These are phyloP conservation scores for Fusarium oxysporum DNA, from an alignment of 2,329 filamentous ascomycete species.

Conservation along the genomic window DNA sequence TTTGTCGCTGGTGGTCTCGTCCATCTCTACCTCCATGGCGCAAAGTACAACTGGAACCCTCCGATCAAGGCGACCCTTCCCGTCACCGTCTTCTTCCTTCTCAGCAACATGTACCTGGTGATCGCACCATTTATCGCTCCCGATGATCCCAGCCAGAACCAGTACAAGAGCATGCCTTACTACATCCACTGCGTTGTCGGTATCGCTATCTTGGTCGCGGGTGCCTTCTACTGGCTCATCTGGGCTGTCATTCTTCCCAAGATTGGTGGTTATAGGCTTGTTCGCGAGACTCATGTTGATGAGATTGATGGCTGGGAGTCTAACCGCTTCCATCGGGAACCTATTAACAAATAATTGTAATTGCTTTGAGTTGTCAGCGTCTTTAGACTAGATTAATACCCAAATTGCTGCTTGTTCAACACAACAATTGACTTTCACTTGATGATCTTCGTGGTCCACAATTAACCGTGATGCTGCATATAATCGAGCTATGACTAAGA, in stretches of 20 bases:
- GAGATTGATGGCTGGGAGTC: constrained; percentile 73
- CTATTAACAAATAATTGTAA: constrained; percentile 39
- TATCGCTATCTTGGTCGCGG: constrained; percentile 63
- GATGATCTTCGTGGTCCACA: not conserved
- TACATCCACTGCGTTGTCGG: constrained; percentile 69
- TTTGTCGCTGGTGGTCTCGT: constrained; percentile 66
- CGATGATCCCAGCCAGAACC: constrained; percentile 58
- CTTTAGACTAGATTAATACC: constrained; percentile 24
- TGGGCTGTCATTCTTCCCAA: constrained; percentile 66
- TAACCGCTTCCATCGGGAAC: constrained; percentile 62
- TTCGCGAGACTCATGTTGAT: constrained; percentile 65
- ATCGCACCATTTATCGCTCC: constrained; percentile 69
- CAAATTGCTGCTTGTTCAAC: constrained; percentile 13
- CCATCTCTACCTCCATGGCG: constrained; percentile 63
- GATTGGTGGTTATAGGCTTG: constrained; percentile 66
- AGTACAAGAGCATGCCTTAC: constrained; percentile 67
- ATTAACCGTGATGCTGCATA: not conserved
- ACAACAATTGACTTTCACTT: not conserved
- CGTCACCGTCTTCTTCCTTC: constrained; percentile 68
- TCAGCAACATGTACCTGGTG: constrained; percentile 71
- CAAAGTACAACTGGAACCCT: constrained; percentile 63
- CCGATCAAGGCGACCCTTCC: constrained; percentile 66
- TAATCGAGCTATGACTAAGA: not conserved
- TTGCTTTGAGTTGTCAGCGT: constrained; percentile 2
- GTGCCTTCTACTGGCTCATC: constrained; percentile 66